These are phyloP conservation scores for Lophiotrema nucula DNA, from an alignment of 495 filamentous ascomycete species.

Conservation along the genomic window DNA sequence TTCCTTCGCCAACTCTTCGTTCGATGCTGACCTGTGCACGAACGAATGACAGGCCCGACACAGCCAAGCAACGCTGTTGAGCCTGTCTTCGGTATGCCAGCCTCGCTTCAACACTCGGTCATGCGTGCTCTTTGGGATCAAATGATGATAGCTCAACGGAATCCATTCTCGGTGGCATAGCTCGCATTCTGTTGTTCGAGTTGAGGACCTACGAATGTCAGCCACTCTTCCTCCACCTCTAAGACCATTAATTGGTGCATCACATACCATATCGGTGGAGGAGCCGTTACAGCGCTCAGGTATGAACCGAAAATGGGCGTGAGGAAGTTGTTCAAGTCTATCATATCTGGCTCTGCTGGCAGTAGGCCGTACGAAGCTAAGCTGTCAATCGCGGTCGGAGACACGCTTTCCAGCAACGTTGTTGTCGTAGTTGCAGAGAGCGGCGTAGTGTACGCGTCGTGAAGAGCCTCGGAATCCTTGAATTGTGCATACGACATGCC, in stretches of 20 bases:
- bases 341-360: constrained; percentile 42
- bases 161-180: constrained; percentile 79
- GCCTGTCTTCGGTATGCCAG: constrained; percentile 72
- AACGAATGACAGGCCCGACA: constrained; percentile 85
- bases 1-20: constrained; percentile 76
- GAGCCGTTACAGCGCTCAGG: constrained; percentile 51
- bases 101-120: constrained; percentile 75
- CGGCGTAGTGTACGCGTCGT: constrained; percentile 51
- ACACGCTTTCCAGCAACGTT: constrained; percentile 46
- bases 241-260: too few relatives aligned
- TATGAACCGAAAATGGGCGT: constrained; percentile 60
- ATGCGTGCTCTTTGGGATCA: constrained; percentile 75
- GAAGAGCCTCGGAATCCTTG: constrained; percentile 49
- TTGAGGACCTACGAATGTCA: too few relatives aligned
- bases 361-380: constrained; percentile 62
- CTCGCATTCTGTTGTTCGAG: constrained; percentile 65
- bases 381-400: constrained; percentile 56
- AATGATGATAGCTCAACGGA: constrained; percentile 76
- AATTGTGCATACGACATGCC: constrained; percentile 58
- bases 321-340: constrained; percentile 54
- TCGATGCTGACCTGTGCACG: constrained; percentile 71
- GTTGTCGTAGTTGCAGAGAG: constrained; percentile 48
- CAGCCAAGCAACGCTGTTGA: constrained; percentile 84
- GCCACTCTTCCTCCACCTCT: too few relatives aligned
- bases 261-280: constrained; percentile 63